phyloP scores from a whole-genome alignment of 495 filamentous ascomycete genomes.

The Tirmania nivea region DNA sequence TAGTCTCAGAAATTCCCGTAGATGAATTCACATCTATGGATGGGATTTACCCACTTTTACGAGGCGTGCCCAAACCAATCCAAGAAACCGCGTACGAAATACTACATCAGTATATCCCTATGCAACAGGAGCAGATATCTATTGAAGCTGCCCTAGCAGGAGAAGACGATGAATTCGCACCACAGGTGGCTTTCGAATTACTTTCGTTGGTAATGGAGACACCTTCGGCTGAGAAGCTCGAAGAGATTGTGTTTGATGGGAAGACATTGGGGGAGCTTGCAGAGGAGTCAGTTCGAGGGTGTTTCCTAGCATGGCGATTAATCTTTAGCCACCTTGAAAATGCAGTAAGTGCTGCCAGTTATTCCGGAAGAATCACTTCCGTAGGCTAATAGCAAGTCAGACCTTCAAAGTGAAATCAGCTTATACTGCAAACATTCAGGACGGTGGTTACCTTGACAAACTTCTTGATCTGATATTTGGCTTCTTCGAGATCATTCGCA shows the following conservation, averaged over 20 bases:
- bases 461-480: conserved; percentile 62
- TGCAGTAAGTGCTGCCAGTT: conserved; percentile 28
- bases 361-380: not conserved
- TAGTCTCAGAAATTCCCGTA: conserved; percentile 36
- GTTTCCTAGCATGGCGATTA: conserved; percentile 78
- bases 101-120: conserved; percentile 55
- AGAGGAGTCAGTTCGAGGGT: conserved; percentile 33
- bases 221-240: conserved; percentile 12
- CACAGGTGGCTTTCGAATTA: conserved; percentile 26
- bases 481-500: conserved; percentile 50
- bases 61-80: conserved; percentile 44
- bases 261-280: conserved; percentile 26
- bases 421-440: conserved; percentile 55
- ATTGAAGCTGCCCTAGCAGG: conserved; percentile 38
- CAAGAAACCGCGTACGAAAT: conserved; percentile 65
- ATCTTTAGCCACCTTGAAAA: conserved; percentile 71
- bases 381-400: conserved; percentile 13
- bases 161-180: conserved; percentile 10
- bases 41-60: conserved; percentile 11
- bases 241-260: conserved; percentile 27
- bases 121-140: conserved; percentile 58
- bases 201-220: conserved; percentile 27
- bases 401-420: conserved; percentile 59
- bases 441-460: conserved; percentile 42
- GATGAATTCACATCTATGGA: conserved; percentile 24